These are phyloP conservation scores for Theileria annulata DNA, from an alignment of 169 alveolate genomes.

Conservation along the genomic window DNA sequence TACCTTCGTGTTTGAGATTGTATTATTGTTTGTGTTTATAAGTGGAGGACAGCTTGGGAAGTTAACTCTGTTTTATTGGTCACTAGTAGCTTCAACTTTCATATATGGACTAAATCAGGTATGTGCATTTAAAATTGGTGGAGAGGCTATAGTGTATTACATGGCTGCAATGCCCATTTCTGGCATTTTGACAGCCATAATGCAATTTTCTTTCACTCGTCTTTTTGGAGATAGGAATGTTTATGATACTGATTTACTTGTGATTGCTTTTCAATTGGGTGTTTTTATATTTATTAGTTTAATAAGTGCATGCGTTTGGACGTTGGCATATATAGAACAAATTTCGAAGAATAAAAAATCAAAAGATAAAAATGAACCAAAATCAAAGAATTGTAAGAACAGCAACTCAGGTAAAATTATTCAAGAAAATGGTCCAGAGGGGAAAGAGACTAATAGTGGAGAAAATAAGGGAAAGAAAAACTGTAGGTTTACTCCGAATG, in stretches of 20 bases:
- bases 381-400: neutral
- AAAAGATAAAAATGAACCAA: neutral
- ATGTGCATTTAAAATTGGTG: conserved; percentile 11
- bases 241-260: neutral
- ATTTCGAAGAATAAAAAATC: neutral
- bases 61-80: conserved; percentile 23
- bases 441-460: neutral
- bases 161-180: conserved; percentile 27
- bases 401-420: neutral
- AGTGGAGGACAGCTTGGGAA: conserved; percentile 11
- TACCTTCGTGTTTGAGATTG: neutral
- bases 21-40: neutral
- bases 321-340: conserved; percentile 12
- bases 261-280: conserved; percentile 6
- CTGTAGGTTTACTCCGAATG: neutral
- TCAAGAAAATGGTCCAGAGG: neutral
- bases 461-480: neutral
- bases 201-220: neutral
- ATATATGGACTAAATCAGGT: conserved; percentile 20
- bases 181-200: conserved; percentile 2
- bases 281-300: neutral
- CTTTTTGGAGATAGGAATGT: conserved; percentile 13
- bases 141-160: neutral
- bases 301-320: conserved; percentile 12
- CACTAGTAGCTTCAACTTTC: conserved; percentile 5